Evolutionary conservation across 2,329 filamentous ascomycete species (phyloP).

Genomic region (Trichoderma harzianum): DNA sequence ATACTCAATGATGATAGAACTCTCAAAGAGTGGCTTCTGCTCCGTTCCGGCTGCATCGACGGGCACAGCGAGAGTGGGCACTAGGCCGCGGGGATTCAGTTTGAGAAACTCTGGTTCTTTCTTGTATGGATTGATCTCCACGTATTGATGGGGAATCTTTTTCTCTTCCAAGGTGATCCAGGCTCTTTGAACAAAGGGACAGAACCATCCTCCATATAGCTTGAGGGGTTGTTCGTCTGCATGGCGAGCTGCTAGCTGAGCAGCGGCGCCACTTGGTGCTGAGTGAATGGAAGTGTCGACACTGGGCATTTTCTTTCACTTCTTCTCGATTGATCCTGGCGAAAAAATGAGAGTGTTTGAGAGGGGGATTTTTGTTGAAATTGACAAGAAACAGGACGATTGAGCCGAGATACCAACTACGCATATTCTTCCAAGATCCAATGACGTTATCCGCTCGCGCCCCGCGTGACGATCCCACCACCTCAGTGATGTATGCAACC

Average conservation of each 20-base stretch:
- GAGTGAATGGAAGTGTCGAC: conserved; percentile 49
- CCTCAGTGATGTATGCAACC: background rate
- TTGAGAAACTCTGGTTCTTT: conserved; percentile 65
- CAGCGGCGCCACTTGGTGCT: conserved; percentile 48
- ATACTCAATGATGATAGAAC: conserved; percentile 69
- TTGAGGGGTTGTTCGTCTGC: conserved; percentile 52
- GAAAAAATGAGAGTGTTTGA: too few species aligned
- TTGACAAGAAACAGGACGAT: background rate
- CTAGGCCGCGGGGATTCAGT: conserved; percentile 71
- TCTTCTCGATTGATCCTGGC: background rate
- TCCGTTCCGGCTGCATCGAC: conserved; percentile 25
- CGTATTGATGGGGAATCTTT: conserved; percentile 68
- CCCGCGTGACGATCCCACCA: background rate
- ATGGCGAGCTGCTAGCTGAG: conserved; percentile 45
- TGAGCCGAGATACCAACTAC: background rate
- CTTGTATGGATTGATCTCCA: conserved; percentile 75
- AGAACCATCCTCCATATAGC: conserved; percentile 75
- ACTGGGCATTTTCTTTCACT: conserved; percentile 34
- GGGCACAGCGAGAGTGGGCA: conserved; percentile 63
- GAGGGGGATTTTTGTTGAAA: too few species aligned
- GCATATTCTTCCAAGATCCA: background rate
- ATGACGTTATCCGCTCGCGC: conserved; percentile 6
- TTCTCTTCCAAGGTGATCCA: conserved; percentile 76
- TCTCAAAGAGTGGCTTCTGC: conserved; percentile 66
- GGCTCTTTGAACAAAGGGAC: conserved; percentile 63